Base-by-base conservation (phyloP, 2,329 filamentous ascomycete genomes). In the Periconia digitata region DNA sequence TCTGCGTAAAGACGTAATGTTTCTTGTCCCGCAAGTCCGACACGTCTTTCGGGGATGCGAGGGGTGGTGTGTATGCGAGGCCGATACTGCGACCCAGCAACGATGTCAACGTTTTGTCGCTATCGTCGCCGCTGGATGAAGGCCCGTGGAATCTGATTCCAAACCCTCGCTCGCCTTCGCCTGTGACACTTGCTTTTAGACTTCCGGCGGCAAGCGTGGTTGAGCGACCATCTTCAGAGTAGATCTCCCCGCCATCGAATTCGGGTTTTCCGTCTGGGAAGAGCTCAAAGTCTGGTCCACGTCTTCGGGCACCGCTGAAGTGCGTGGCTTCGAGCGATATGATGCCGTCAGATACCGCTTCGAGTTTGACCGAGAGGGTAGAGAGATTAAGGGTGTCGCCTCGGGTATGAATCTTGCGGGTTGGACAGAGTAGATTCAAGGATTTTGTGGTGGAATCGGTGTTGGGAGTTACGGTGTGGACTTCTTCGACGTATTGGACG, bases 401-500 rank as follows among this genome's bases (percentile, higher is more conserved):
- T 36, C 82, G 74, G 3, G 71, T 73, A 32, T 72, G 69, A 47
- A 85, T 80, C 59, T 81, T 79, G 51, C 71, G 74, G 1, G 81
- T 83, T 8, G 83, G 82, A 54, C 82, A 85, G 1, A 85, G 70
- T 15, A 85, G 73, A 20, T 74, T 78, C 40, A 41, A 22, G 8
- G 32, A 27, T 18, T 84, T 47, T 6, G 76, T 77, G 52, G 76
- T 78, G 6, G 74, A 73, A 43, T 73, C 68, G 34, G 65, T 51
- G 1, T 74, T 77, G 41, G 76, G 67, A 4, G 73, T 76, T 43
- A 80, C 71, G 8, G 77, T 75, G 61, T 83, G 79, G 15, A 87
- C 74, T 51, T 87, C 83, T 67, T 87, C 84, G 27, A 84, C 85
- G 57, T 86, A 86, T 61, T 86, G 82, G 21, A 84, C 76, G 42